phyloP scores from a whole-genome alignment of 2,329 filamentous ascomycete genomes.

The Diaporthe eres region DNA sequence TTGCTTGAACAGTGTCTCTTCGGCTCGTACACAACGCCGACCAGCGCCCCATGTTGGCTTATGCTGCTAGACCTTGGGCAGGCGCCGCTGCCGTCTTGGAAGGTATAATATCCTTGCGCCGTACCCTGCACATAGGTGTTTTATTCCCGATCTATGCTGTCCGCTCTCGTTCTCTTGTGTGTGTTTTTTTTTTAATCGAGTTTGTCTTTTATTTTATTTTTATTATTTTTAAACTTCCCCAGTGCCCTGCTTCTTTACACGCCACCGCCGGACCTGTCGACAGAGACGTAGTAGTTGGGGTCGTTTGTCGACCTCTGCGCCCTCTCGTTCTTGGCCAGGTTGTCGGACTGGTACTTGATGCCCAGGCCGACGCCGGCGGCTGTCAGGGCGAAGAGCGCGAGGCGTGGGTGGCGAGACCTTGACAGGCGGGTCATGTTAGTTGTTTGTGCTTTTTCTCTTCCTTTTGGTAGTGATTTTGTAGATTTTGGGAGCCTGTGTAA shows the following conservation, averaged over 20 bases:
- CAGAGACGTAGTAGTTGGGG: slow-evolving; percentile 62
- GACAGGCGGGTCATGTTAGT: slow-evolving; percentile 13
- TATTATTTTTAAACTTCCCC: not conserved
- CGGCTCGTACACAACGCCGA: slow-evolving; percentile 9
- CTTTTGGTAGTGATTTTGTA: not conserved
- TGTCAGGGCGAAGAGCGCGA: slow-evolving; percentile 53
- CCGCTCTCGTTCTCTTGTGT: too few species aligned
- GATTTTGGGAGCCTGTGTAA: not conserved
- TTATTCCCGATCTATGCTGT: not conserved
- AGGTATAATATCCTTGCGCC: slow-evolving; percentile 5
- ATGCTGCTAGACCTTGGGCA: not conserved
- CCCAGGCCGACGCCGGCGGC: slow-evolving; percentile 47
- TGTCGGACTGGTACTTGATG: slow-evolving; percentile 54
- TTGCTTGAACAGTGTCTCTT: not conserved
- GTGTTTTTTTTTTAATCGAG: too few species aligned
- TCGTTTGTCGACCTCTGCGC: slow-evolving; percentile 55
- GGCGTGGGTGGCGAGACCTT: slow-evolving; percentile 56
- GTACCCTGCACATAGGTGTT: not conserved
- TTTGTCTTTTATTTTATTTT: not conserved
- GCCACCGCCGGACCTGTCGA: slow-evolving; percentile 66
- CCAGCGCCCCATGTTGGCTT: not conserved
- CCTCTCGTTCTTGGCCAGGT: slow-evolving; percentile 58
- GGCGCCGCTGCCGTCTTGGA: not conserved
- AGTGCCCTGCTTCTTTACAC: slow-evolving; percentile 47
- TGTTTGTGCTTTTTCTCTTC: not conserved